Evolutionary conservation across 768 basidiomycete genomes (phyloP).

Genomic region (Suillus subalutaceus): DNA sequence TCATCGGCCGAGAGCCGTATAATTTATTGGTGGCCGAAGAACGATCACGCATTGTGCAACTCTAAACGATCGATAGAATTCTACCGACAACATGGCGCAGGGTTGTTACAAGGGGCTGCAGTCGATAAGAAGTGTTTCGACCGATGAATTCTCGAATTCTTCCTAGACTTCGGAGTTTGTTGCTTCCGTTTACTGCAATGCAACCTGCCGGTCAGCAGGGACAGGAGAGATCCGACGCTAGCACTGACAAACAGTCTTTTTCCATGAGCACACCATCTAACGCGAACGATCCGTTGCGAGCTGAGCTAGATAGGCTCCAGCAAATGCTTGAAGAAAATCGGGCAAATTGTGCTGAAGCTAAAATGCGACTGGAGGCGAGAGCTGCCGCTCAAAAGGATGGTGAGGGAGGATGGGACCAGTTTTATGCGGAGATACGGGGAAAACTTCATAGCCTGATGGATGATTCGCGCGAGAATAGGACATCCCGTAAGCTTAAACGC

Average conservation of each 20-base stretch:
- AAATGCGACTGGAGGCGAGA: constrained; percentile 1
- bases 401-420: neutral
- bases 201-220: neutral
- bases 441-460: constrained; percentile 4
- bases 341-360: constrained; percentile 5
- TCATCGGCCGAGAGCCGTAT: neutral
- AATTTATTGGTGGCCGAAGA: neutral
- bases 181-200: neutral
- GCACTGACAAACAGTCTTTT: neutral
- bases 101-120: neutral
- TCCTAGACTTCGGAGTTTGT: neutral
- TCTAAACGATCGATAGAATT: neutral
- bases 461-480: neutral
- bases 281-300: neutral
- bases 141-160: neutral
- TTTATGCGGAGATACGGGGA: constrained; percentile 1
- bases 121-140: neutral
- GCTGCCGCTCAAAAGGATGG: neutral
- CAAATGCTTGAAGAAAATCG: constrained; percentile 9
- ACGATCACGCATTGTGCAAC: neutral
- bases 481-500: constrained; percentile 7
- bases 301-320: constrained; percentile 7
- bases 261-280: neutral
- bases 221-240: neutral
- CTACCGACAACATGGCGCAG: constrained; percentile 1